Evolutionary conservation across 2,329 filamentous ascomycete species (phyloP).

Genomic region (Alternaria sp.): DNA sequence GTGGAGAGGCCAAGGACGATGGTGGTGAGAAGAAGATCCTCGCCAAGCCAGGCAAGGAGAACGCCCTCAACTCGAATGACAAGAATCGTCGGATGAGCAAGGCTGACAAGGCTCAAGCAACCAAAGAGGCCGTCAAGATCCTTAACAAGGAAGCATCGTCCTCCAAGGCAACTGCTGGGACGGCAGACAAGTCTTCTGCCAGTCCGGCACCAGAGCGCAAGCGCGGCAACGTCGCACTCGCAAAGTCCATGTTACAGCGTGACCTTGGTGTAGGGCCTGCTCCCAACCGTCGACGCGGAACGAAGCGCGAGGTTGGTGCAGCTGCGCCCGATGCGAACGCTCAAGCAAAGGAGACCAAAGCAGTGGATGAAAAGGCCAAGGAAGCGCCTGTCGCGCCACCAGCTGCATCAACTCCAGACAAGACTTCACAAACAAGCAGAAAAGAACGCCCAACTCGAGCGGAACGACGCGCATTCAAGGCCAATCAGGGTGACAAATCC

Average conservation of each 20-base stretch:
- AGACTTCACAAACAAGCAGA: slow-evolving; percentile 41
- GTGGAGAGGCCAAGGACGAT: slow-evolving; percentile 69
- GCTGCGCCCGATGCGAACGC: slow-evolving; percentile 28
- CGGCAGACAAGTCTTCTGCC: slow-evolving; percentile 49
- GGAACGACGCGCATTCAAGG: slow-evolving; percentile 51
- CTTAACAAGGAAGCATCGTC: slow-evolving; percentile 59
- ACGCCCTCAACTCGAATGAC: slow-evolving; percentile 41
- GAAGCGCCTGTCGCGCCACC: slow-evolving; percentile 28
- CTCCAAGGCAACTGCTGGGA: slow-evolving; percentile 36
- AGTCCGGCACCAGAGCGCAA: slow-evolving; percentile 58
- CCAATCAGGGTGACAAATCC: slow-evolving; percentile 44
- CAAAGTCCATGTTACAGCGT: slow-evolving; percentile 67
- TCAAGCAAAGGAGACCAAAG: slow-evolving; percentile 37
- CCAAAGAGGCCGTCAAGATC: slow-evolving; percentile 69
- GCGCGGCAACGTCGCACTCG: slow-evolving; percentile 62
- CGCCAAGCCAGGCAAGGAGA: slow-evolving; percentile 46
- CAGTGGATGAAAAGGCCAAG: slow-evolving; percentile 41
- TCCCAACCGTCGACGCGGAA: slow-evolving; percentile 53
- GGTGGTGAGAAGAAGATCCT: slow-evolving; percentile 56
- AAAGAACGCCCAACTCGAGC: slow-evolving; percentile 51
- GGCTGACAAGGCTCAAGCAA: slow-evolving; percentile 69
- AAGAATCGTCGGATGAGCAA: slow-evolving; percentile 50
- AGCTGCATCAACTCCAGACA: slow-evolving; percentile 32
- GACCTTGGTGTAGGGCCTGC: slow-evolving; percentile 64
- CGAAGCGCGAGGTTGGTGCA: slow-evolving; percentile 46